These are phyloP conservation scores for Evernia prunastri DNA, from an alignment of 495 filamentous ascomycete genomes.

Conservation along the genomic window DNA sequence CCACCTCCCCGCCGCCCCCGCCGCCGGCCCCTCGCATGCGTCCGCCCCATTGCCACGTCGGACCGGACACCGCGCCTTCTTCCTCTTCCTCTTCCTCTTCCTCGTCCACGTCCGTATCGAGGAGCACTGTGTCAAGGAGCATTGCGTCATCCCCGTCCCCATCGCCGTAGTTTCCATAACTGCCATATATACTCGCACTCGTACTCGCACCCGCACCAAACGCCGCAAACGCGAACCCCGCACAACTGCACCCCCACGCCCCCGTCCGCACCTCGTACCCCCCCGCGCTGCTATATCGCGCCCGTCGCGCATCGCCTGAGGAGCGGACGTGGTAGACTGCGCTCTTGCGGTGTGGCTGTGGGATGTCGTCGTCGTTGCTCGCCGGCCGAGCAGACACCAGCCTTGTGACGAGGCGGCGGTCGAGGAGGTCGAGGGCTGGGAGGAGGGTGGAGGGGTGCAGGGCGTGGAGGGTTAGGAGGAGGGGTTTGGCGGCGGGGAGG, in stretches of 20 bases:
- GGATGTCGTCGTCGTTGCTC: no score
- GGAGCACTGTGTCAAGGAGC: not conserved
- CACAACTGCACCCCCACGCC: constrained; percentile 90
- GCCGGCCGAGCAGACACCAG: constrained; percentile 16
- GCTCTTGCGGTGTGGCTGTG: constrained; percentile 14
- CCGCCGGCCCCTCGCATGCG: constrained; percentile 34
- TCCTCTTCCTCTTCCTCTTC: not conserved
- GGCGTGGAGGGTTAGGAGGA: constrained; percentile 49
- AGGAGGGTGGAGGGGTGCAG: constrained; percentile 53
- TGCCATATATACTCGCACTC: not conserved
- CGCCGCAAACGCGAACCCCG: constrained; percentile 66
- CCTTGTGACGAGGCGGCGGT: constrained; percentile 58
- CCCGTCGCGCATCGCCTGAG: constrained; percentile 18
- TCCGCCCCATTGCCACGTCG: constrained; percentile 49
- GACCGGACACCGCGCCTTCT: no score
- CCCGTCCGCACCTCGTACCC: constrained; percentile 61
- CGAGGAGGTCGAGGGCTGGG: constrained; percentile 75
- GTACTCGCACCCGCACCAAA: constrained; percentile 37
- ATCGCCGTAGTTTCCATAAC: constrained; percentile 8
- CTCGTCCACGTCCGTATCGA: not conserved
- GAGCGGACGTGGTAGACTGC: constrained; percentile 42
- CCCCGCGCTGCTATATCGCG: constrained; percentile 15
- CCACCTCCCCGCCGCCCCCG: no score
- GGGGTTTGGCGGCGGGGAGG: constrained; percentile 32
- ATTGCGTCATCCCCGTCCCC: constrained; percentile 13